Conservation (phyloP, 2,329 filamentous ascomycete species). For the Nigrograna mackinnonii region DNA sequence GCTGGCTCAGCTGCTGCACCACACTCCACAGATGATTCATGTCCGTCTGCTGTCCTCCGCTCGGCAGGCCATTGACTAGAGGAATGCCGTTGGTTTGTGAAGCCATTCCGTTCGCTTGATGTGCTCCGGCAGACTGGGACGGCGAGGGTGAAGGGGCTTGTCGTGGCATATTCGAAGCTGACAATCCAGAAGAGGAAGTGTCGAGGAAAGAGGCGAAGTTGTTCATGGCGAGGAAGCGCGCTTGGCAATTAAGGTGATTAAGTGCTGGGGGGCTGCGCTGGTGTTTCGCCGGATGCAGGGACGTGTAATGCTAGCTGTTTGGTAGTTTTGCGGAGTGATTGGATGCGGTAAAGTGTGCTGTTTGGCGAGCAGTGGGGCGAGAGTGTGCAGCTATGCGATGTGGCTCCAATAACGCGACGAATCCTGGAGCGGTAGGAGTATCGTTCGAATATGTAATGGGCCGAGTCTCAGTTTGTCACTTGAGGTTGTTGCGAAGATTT, state of each 20-base stretch:
- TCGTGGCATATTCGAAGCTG: constrained; percentile 28
- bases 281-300: constrained; percentile 11
- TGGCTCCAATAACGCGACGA: constrained; percentile 13
- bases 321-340: constrained; percentile 11
- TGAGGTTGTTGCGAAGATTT: too few species aligned
- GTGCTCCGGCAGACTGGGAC: constrained; percentile 18
- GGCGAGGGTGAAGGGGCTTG: constrained; percentile 35
- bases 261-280: constrained; percentile 2
- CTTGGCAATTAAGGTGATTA: background rate
- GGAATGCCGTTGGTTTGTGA: constrained; percentile 33
- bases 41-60: constrained; percentile 45
- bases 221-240: constrained; percentile 26
- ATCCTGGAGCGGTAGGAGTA: constrained; percentile 7
- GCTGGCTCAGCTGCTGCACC: constrained; percentile 43
- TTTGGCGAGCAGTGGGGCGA: constrained; percentile 7
- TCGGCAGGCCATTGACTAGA: constrained; percentile 42
- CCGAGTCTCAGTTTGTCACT: too few species aligned
- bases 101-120: constrained; percentile 37
- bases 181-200: constrained; percentile 21
- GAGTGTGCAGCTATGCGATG: constrained; percentile 3
- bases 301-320: constrained; percentile 12
- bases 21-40: constrained; percentile 48
- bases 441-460: too few species aligned
- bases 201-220: constrained; percentile 43
- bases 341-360: constrained; percentile 2